Percentiles rank a stretch among this genome's conserved stretches.
These are phyloP conservation scores for Vitis cinerea DNA, from an alignment of 164 flowering plant genomes.

Conservation along the genomic window DNA sequence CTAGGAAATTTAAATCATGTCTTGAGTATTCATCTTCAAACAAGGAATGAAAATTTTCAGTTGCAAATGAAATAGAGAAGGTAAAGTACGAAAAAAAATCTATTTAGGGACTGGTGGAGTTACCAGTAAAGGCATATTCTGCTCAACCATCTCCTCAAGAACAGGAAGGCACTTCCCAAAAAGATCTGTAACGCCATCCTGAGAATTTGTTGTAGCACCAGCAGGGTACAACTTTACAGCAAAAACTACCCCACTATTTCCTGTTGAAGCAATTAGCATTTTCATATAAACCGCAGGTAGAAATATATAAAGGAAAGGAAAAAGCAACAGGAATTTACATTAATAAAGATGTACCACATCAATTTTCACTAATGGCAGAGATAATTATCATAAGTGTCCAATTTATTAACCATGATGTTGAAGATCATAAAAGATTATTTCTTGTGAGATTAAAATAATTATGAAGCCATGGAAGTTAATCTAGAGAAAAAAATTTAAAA, in stretches of 20 bases:
- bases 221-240: conserved; percentile 97
- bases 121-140: conserved; percentile 92
- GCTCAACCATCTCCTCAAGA: conserved; percentile 89
- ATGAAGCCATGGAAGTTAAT: too few species aligned
- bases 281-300: background rate
- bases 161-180: conserved; percentile 89
- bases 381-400: too few species aligned
- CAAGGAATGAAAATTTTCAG: background rate
- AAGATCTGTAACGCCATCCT: conserved; percentile 96
- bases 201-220: conserved; percentile 99
- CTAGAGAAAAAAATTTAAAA: too few species aligned
- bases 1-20: background rate
- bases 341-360: background rate
- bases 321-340: too few species aligned
- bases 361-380: background rate
- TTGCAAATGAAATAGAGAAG: background rate
- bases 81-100: background rate
- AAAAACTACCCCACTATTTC: conserved; percentile 77
- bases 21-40: background rate
- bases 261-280: conserved; percentile 33
- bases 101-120: background rate
- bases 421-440: too few species aligned
- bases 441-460: too few species aligned
- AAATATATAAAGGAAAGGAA: too few species aligned
- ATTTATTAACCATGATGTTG: too few species aligned